These are phyloP conservation scores for Pseudozyma sp. DNA, from an alignment of 1,284 basidiomycete species.

Conservation along the genomic window DNA sequence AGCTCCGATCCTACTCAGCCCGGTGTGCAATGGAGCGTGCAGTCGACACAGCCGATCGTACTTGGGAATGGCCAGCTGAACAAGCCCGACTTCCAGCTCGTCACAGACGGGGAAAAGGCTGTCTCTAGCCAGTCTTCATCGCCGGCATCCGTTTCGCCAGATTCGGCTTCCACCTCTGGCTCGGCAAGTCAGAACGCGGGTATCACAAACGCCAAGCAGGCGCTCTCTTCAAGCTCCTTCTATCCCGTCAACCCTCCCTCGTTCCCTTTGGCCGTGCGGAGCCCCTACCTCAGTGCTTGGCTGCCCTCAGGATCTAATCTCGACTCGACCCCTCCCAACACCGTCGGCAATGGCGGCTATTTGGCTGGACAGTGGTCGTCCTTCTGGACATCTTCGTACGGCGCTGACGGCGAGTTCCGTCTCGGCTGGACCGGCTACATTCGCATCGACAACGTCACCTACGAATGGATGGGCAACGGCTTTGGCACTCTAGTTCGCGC, in stretches of 20 bases:
- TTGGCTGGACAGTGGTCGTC: slow-evolving; percentile 57
- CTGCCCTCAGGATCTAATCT: slow-evolving; percentile 53
- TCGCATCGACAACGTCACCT: slow-evolving; percentile 57
- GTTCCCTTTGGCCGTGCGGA: slow-evolving; percentile 59
- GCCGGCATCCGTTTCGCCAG: slow-evolving; percentile 12
- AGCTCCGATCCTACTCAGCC: slow-evolving; percentile 26
- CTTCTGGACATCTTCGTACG: slow-evolving; percentile 65
- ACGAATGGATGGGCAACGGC: slow-evolving; percentile 65
- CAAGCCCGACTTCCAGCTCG: slow-evolving; percentile 28
- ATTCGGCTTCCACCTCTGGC: slow-evolving; percentile 17
- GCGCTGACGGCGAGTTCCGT: slow-evolving; percentile 63
- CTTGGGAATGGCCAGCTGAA: slow-evolving; percentile 41
- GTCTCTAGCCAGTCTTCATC: not conserved
- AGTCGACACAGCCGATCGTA: slow-evolving; percentile 15
- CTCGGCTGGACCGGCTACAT: slow-evolving; percentile 62
- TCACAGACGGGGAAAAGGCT: slow-evolving; percentile 28
- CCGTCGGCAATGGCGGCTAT: slow-evolving; percentile 60
- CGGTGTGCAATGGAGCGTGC: slow-evolving; percentile 43
- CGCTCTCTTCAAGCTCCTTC: slow-evolving; percentile 51
- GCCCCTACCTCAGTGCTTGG: slow-evolving; percentile 64
- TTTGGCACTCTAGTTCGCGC: slow-evolving; percentile 59
- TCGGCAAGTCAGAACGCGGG: slow-evolving; percentile 28
- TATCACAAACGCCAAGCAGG: slow-evolving; percentile 36
- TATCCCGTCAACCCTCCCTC: slow-evolving; percentile 62
- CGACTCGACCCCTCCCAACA: slow-evolving; percentile 57